Base-by-base conservation (phyloP, 73 alveolate genomes). In the Strombidium stylifer region DNA sequence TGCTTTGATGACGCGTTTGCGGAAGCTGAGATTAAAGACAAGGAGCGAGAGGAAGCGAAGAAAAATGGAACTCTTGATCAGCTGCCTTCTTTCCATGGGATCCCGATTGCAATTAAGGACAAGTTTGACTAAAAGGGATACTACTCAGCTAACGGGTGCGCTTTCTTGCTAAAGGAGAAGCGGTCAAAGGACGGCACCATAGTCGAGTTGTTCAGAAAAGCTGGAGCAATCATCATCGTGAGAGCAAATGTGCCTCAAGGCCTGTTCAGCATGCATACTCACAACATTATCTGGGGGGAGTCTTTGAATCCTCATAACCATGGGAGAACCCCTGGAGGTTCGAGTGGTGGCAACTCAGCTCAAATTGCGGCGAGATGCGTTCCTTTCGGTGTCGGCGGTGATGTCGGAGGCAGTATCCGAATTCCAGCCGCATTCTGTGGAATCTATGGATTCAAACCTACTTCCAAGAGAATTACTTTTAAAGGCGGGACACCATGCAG, bases 71-170 rank as follows among this genome's bases (percentile, higher is more conserved):
- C 16, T 7, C 14, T 60, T 5, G 15, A 16, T 4, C 7, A 42
- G 18, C 53, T 60, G 1, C 47, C 57, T 19, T 41, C 52, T 5
- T 31, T 55, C 7, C 77, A 50, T 60, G 97, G 97, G 10, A 69
- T 89, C 21, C 97, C 97, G 2, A 54, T 85, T 0, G 85, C 97
- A 25, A 58, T 89, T 14, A 89, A 89, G 52, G 97, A 89, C 12
- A 77, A 62, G 0, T 37, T 72, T 11, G 39, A 24, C 10, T 55
- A 36, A 45, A 78, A 85, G 67, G 82, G 77, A 3, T 16, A 14
- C 44, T 39, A 8, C 47, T 5, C 59, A 0, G 69, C 90, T 0
- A 41, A 25, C 28, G 93, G 90, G 0, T 0, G 47, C 6, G 61
- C 66, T 34, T 23, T 21, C 23, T 28, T 61, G 1, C 46, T 79